Base-by-base conservation (phyloP, 2,329 filamentous ascomycete species). In the Knoxdaviesia proteae region DNA sequence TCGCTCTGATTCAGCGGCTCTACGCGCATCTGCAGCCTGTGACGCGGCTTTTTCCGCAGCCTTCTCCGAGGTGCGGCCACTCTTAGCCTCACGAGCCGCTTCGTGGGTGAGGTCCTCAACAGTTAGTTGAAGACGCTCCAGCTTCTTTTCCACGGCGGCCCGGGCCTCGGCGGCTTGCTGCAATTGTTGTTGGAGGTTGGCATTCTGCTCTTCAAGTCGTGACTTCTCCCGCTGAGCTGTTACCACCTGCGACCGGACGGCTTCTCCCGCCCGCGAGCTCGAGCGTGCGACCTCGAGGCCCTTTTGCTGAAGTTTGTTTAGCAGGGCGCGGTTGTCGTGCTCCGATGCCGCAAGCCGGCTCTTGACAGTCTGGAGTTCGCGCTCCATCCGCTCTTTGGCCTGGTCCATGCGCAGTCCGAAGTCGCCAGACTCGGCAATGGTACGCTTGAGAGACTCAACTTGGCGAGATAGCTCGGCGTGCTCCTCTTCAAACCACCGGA, bases 281-380 rank as follows among this genome's bases (percentile, higher is more conserved):
- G 88, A 90, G 39, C 90, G 75, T 36, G 88, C 88, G 57, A 98
- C 92, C 55, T 98, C 88, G 6, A 98, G 70, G 32, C 92, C 90
- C 64, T 96, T 96, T 54, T 96, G 88, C 53, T 96, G 88, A 11
- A 98, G 69, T 60, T 96, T 96, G 63, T 94, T 96, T 49, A 96
- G 69, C n/a, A 98, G 65, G 5, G 86, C 80, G 42, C 84, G 79
- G 53, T 96, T 96, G 60, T 96, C 88, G 52, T 96, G 94, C 57
- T 98, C 88, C 0, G 88, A 96, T 30, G 88, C 90, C 6, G 80
- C 71, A 36, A 98, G 66, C 29, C 88, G 79, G 46, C 87, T 87
- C 57, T 90, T 93, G 50, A 94, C 74, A 1, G 88, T 94, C 29
- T 84, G 79, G 6, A 96, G 69, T 56, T 98, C 90, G 29, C 86